Evolutionary conservation across 305 asterid species (phyloP), one percentile per base, ranked within the genome.

Genomic region (Withania somnifera): DNA sequence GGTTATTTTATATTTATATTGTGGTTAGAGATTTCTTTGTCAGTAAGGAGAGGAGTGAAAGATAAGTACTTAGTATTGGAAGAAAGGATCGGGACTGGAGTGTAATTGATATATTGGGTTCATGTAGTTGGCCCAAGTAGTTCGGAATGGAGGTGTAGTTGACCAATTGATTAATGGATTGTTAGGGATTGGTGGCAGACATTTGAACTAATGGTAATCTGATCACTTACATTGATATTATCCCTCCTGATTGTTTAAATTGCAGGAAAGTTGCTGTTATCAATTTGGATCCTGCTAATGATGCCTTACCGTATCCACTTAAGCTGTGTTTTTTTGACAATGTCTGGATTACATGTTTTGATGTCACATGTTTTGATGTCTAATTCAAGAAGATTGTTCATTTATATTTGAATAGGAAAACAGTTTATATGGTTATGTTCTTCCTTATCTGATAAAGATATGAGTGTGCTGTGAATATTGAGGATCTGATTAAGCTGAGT

Each of bases 201-300:
- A 2, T 15, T 73, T 14, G 40, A 73, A 24, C 45, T 73, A 24
- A 47, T 8, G 14, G 79, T 47, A 24, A 15, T 73, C 20, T 47
- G 60, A 26, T 47, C 38, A 7, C 60, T 24, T 28, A 73, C 61
- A 73, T 71, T 26, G 79, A 73, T 73, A 73, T 68, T 36, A 40
- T 47, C 17, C 56, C 10, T 73, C 7, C 50, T 50, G 60, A 14
- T 73, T 50, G 60, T 47, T 82, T 75, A 50, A 5, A 17, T 85
- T 88, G 93, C 98, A 96, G 99, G 92, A 96, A 96, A 86, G 98
- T 96, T 86, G 97, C 98, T 60, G 92, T 93, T 86, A 89, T 96
- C 86, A 94, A 96, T 86, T 86, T 96, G 91, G 99, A 94, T 84
- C 99, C 99, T 54, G 98, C 99, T 51, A 93, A 94, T 86, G 99